Evolutionary conservation across 2,329 filamentous ascomycete species (phyloP).

Genomic region (Pseudogymnoascus destructans): DNA sequence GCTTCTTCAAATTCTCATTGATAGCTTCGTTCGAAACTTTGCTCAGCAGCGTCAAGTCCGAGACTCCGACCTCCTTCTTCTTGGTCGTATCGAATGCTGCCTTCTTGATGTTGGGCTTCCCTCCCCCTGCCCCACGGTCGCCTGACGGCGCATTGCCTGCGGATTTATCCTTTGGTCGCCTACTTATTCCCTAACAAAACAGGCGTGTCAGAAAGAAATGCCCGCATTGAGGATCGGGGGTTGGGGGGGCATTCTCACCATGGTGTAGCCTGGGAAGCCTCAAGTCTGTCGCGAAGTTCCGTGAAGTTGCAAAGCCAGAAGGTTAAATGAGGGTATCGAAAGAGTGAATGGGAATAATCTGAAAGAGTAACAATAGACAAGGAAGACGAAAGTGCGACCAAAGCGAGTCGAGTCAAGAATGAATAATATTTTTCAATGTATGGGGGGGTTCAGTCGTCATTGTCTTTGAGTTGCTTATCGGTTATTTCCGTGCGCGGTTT

Average conservation of each 20-base stretch:
- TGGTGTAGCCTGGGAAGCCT: slow-evolving; percentile 6
- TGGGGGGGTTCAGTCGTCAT: slow-evolving; percentile 7
- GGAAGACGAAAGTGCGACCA: slow-evolving; percentile 2
- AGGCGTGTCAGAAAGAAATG: background rate
- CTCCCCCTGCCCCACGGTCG: slow-evolving; percentile 17
- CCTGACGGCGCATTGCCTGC: slow-evolving; percentile 20
- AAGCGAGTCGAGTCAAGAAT: slow-evolving; percentile 5
- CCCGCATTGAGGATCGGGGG: background rate
- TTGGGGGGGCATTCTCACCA: background rate
- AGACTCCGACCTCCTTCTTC: slow-evolving; percentile 99
- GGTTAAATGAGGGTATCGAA: slow-evolving; percentile 7
- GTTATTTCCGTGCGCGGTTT: slow-evolving; percentile 7
- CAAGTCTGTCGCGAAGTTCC: slow-evolving; percentile 5
- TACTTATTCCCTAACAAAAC: slow-evolving; percentile 25
- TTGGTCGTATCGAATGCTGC: slow-evolving; percentile 91
- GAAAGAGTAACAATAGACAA: background rate
- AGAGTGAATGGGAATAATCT: slow-evolving; percentile 6
- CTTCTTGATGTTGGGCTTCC: slow-evolving; percentile 66
- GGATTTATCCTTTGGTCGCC: slow-evolving; percentile 25
- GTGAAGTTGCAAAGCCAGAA: slow-evolving; percentile 5
- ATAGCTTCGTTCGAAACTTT: slow-evolving; percentile 99
- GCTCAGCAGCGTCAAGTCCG: slow-evolving; percentile 91
- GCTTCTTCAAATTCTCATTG: slow-evolving; percentile 97
- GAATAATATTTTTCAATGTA: slow-evolving; percentile 8
- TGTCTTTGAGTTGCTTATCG: slow-evolving; percentile 6